Conservation (phyloP, 345 rosid genomes). For the Orychophragmus violaceus region DNA sequence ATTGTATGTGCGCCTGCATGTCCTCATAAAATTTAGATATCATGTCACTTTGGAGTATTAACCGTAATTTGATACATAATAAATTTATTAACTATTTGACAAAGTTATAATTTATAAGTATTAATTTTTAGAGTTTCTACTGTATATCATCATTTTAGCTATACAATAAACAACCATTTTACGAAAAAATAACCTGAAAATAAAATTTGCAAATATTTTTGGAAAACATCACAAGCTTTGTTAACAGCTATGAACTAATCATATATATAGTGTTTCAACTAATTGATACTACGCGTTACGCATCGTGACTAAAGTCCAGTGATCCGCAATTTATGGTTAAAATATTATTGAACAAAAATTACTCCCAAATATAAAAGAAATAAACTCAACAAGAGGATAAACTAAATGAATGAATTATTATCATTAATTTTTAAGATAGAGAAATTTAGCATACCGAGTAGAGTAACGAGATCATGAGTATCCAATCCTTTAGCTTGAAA, state of each 20-base stretch:
- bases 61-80: too few species aligned
- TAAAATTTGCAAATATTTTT: too few species aligned
- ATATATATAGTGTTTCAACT: neutral
- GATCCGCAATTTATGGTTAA: neutral
- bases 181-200: too few species aligned
- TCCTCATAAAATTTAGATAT: neutral
- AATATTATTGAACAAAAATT: neutral
- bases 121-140: too few species aligned
- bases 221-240: too few species aligned
- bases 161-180: too few species aligned
- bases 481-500: constrained; percentile 58
- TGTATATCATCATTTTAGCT: too few species aligned
- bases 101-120: too few species aligned
- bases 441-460: constrained; percentile 39
- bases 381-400: neutral
- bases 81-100: too few species aligned
- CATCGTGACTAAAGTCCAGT: neutral
- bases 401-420: too few species aligned
- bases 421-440: neutral
- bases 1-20: constrained; percentile 62
- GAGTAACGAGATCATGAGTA: constrained; percentile 62
- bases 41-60: neutral
- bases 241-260: neutral
- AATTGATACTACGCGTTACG: neutral
- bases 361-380: neutral